Conservation (phyloP, 2,329 filamentous ascomycete species). For the Beauveria pseudobassiana region DNA sequence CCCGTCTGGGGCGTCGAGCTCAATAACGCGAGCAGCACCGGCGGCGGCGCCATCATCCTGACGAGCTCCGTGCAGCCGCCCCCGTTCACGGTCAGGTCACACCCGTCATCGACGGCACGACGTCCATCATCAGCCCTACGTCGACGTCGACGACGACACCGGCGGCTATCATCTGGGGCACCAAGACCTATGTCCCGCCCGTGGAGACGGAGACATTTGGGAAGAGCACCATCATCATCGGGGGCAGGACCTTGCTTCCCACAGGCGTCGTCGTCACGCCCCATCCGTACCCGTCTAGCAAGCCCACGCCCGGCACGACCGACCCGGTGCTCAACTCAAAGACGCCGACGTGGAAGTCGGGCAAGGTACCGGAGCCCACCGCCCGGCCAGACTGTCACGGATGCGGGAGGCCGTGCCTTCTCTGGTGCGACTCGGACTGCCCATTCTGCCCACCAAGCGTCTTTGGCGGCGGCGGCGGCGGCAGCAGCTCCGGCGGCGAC, state of each 20-base stretch:
- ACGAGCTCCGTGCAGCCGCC: slow-evolving; percentile 9
- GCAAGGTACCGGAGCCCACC: background rate
- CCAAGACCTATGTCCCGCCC: background rate
- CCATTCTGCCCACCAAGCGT: slow-evolving; percentile 6
- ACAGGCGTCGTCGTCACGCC: background rate
- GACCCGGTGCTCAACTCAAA: slow-evolving; percentile 6
- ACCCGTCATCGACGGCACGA: slow-evolving; percentile 3
- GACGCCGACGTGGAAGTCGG: slow-evolving; percentile 1
- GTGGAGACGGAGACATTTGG: background rate
- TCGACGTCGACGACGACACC: background rate
- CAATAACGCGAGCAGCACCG: background rate
- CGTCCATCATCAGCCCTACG: background rate
- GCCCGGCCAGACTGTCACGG: background rate
- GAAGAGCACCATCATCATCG: slow-evolving; percentile 5
- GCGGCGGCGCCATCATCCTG: background rate
- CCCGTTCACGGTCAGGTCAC: slow-evolving; percentile 2
- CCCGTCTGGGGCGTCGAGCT: slow-evolving; percentile 5
- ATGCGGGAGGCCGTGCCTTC: background rate
- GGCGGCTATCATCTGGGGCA: slow-evolving; percentile 1
- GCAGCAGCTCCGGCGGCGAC: background rate
- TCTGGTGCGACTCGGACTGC: slow-evolving; percentile 9
- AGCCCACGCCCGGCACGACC: background rate
- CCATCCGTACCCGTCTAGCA: slow-evolving; percentile 2
- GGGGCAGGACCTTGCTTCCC: background rate
- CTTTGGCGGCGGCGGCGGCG: background rate